Base-by-base conservation (phyloP, 345 rosid species). In the Rhodamnia rubescens region DNA sequence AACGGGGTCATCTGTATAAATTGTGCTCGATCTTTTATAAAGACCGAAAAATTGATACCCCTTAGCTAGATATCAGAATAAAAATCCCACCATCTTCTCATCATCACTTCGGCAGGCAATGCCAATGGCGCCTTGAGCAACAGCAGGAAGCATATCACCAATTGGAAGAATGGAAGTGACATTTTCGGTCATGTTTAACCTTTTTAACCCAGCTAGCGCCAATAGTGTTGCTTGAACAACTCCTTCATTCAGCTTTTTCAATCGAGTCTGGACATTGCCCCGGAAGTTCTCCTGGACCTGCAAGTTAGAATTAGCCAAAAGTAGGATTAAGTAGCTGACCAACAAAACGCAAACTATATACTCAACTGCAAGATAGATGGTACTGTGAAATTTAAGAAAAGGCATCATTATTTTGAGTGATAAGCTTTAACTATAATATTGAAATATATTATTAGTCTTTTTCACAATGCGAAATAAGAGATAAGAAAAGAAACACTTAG, bases 71-170 rank as follows among this genome's bases (percentile, higher is more conserved):
- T 69, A 69, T 69, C 7, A 69, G 26, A 18, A 47, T 20, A 69
- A 85, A 22, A n/a, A 80, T 84, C 88, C 53, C 86, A 97, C 99
- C 98, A 96, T 97, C 93, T 92, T 97, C 81, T 93, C 94, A 74
- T 97, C 97, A 87, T 89, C 88, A 47, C 86, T 93, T 89, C 98
- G 91, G 88, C 99, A 96, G 51, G 99, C 99, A 87, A 97, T 96
- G 85, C 99, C 99, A 82, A 97, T 97, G 14, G 99, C 99, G 42
- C 99, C 99, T 89, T 97, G 99, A 85, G 99, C 99, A 93, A 97
- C 99, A 61, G 99, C 99, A 16, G 99, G 99, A 86, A 97, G 99
- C 99, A 97, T 97, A 84, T 96, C 98, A 83, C 96, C 94, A 3
- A 96, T 89, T 47, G 99, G 87, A 82, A 97, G 94, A 84, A 92